phyloP scores from a whole-genome alignment of 2,329 filamentous ascomycete species.

The Trichophyton benhamiae region DNA sequence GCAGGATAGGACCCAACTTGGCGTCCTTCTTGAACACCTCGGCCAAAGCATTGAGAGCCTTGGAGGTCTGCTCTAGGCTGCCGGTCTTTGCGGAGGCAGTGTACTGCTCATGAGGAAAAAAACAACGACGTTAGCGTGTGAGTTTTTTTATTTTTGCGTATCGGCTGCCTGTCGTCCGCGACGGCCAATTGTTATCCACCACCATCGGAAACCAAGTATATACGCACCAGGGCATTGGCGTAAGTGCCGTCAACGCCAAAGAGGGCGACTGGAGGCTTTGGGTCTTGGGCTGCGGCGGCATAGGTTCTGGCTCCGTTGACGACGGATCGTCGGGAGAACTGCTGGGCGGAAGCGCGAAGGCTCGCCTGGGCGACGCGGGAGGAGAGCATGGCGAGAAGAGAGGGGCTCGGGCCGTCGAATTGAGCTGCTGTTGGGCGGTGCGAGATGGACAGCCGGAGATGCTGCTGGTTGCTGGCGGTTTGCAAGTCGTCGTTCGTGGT shows the following conservation, averaged over 20 bases:
- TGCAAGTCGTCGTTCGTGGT: conserved; percentile 2
- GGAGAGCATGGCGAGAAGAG: conserved; percentile 40
- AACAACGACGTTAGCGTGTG: neutral
- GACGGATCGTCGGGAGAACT: conserved; percentile 30
- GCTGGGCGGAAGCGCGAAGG: conserved; percentile 42
- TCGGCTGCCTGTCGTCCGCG: neutral
- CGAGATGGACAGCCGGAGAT: conserved; percentile 3
- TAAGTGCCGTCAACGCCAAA: conserved; percentile 98
- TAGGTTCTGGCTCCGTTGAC: conserved; percentile 54
- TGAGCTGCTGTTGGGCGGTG: neutral
- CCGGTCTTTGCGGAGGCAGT: conserved; percentile 85
- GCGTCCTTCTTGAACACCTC: conserved; percentile 65
- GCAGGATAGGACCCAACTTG: conserved; percentile 66
- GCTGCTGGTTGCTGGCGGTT: conserved; percentile 1
- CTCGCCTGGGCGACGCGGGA: conserved; percentile 44
- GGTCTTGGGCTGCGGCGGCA: conserved; percentile 54
- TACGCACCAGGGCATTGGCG: conserved; percentile 88
- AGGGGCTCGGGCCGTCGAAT: neutral
- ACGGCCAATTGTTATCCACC: neutral
- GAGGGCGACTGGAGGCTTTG: conserved; percentile 77
- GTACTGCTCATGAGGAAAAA: conserved; percentile 51
- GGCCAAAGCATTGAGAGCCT: conserved; percentile 60
- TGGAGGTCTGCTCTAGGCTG: conserved; percentile 72
- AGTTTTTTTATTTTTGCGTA: neutral
- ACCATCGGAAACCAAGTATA: neutral